These are phyloP conservation scores for Pseudocercospora pini-densiflorae DNA, from an alignment of 2,329 filamentous ascomycete genomes.

Conservation along the genomic window DNA sequence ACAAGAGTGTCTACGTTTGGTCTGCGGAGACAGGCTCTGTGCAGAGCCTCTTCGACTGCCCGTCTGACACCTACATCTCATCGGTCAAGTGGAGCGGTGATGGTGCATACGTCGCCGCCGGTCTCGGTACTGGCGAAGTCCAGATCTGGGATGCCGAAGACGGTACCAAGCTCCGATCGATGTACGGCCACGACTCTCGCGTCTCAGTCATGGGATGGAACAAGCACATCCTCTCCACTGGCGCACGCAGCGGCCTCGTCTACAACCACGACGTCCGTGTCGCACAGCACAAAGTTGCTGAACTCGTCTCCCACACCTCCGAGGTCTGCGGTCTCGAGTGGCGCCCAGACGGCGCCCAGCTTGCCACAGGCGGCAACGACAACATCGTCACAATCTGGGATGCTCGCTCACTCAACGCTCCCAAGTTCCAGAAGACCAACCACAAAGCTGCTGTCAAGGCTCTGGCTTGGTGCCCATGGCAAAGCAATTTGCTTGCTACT, in stretches of 20 bases:
- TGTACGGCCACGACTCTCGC: slow-evolving; percentile 96
- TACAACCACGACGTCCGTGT: slow-evolving; percentile 99
- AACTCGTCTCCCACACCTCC: slow-evolving; percentile 95
- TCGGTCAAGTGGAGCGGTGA: slow-evolving; percentile 99
- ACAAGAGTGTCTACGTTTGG: slow-evolving; percentile 98
- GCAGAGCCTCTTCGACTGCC: slow-evolving; percentile 84
- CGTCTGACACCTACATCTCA: slow-evolving; percentile 91
- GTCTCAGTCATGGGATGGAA: slow-evolving; percentile 99
- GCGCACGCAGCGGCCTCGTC: slow-evolving; percentile 90
- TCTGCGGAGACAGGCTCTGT: slow-evolving; percentile 93
- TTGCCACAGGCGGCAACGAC: slow-evolving; percentile 97
- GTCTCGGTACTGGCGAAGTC: slow-evolving; percentile 91
- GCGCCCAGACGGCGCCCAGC: slow-evolving; percentile 93
- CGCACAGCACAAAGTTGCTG: slow-evolving; percentile 96
- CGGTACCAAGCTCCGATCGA: slow-evolving; percentile 92
- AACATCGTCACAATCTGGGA: slow-evolving; percentile 99
- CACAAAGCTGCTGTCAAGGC: slow-evolving; percentile 99
- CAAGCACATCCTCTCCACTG: slow-evolving; percentile 96
- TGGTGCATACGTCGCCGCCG: slow-evolving; percentile 93
- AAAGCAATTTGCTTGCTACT: slow-evolving; percentile 93
- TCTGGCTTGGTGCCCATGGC: slow-evolving; percentile 98
- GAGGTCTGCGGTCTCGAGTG: slow-evolving; percentile 98
- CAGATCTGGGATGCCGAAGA: slow-evolving; percentile 99
- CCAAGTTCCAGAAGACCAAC: slow-evolving; percentile 99
- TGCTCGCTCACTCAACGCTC: slow-evolving; percentile 86